Evolutionary conservation across 2,329 filamentous ascomycete genomes (phyloP).

Genomic region (Arthrobotrys conoides): DNA sequence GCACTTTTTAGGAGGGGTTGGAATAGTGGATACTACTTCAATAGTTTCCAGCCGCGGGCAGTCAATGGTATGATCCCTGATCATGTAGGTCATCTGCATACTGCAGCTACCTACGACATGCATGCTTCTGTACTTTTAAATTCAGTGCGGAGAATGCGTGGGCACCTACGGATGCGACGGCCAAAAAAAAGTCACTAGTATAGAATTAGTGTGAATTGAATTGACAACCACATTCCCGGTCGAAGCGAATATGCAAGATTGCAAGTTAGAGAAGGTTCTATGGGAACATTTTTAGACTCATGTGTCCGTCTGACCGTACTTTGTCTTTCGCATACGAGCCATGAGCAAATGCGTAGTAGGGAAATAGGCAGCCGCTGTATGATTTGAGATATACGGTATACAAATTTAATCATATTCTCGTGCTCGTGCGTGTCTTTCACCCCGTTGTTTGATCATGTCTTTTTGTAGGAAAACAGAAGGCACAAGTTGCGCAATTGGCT

Average conservation of each 20-base stretch:
- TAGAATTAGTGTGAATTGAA: constrained; percentile 2
- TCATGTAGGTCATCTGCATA: constrained; percentile 54
- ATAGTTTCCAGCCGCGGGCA: constrained; percentile 17
- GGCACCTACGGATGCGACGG: constrained; percentile 21
- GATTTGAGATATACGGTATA: not conserved
- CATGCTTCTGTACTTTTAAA: constrained; percentile 13
- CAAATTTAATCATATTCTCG: constrained; percentile 20
- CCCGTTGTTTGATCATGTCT: not conserved
- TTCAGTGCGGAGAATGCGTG: constrained; percentile 16
- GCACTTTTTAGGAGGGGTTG: not conserved
- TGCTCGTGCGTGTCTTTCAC: not conserved
- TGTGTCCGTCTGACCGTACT: constrained; percentile 17
- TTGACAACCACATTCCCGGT: constrained; percentile 47
- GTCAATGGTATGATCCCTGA: constrained; percentile 22
- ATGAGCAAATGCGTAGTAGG: constrained; percentile 13
- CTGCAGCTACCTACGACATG: constrained; percentile 33
- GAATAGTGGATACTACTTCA: constrained; percentile 35
- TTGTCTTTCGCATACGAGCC: not conserved
- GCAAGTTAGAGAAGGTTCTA: constrained; percentile 56
- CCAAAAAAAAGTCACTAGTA: constrained; percentile 13
- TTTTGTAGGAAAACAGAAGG: not conserved
- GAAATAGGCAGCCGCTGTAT: constrained; percentile 30
- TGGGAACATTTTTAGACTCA: not conserved
- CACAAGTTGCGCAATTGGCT: constrained; percentile 1
- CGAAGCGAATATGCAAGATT: constrained; percentile 47